These are phyloP conservation scores for Colletotrichum orchidophilum DNA, from an alignment of 2,329 filamentous ascomycete genomes.

Conservation along the genomic window DNA sequence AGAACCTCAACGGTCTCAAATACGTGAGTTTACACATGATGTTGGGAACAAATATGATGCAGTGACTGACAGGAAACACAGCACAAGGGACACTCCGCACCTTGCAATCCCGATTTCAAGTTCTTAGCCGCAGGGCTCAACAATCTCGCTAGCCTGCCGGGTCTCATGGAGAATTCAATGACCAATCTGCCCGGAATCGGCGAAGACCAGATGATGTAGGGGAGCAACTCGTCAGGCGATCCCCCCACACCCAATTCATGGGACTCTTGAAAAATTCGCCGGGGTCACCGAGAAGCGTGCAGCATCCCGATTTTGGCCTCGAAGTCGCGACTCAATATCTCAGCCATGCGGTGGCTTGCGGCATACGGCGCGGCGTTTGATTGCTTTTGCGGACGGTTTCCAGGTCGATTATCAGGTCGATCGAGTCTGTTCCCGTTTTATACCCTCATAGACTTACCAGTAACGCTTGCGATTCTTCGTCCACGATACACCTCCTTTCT, in stretches of 20 bases:
- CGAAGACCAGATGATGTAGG: constrained; percentile 50
- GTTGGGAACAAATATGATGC: neutral
- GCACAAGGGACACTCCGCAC: constrained; percentile 84
- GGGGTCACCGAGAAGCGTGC: neutral
- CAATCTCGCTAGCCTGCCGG: constrained; percentile 42
- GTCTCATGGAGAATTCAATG: constrained; percentile 38
- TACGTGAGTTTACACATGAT: constrained; percentile 67
- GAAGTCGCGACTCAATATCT: neutral
- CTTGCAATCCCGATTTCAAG: constrained; percentile 85
- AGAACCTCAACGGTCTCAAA: constrained; percentile 98
- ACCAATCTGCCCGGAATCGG: constrained; percentile 51
- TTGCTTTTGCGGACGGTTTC: constrained; percentile 22
- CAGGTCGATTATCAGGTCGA: constrained; percentile 27
- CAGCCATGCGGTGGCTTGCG: constrained; percentile 10
- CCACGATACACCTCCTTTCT: constrained; percentile 15
- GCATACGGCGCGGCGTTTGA: constrained; percentile 29
- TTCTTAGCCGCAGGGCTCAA: constrained; percentile 56
- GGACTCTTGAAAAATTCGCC: neutral
- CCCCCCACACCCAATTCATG: neutral
- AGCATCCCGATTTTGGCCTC: neutral
- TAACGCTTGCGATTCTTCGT: constrained; percentile 28
- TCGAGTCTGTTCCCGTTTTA: constrained; percentile 30
- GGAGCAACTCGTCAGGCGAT: neutral
- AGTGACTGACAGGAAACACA: constrained; percentile 40
- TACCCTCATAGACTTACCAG: constrained; percentile 36